A percentile compares a stretch with the other conserved stretches of the same genome.
These are phyloP conservation scores for Monilinia polystroma DNA, from an alignment of 2,329 filamentous ascomycete genomes.

Conservation along the genomic window DNA sequence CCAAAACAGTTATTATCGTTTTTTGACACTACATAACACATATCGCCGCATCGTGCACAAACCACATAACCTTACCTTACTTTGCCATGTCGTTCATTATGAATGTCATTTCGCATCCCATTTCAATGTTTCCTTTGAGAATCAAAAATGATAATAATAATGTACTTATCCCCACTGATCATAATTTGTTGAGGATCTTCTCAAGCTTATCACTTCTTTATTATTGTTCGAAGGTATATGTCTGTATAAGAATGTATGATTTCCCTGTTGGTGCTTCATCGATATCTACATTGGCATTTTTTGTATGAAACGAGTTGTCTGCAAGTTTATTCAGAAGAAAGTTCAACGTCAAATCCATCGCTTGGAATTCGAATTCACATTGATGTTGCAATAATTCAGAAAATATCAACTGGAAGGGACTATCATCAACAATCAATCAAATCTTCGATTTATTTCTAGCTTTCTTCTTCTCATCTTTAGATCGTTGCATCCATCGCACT, in stretches of 20 bases:
- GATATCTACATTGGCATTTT: not conserved
- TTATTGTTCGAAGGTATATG: not conserved
- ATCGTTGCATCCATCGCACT: not conserved
- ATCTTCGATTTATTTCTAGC: not conserved
- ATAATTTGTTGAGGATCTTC: not conserved
- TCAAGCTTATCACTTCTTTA: not conserved
- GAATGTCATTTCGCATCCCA: not conserved
- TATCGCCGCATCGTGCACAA: conserved; percentile 17
- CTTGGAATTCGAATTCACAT: not conserved
- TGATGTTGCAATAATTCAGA: conserved; percentile 5
- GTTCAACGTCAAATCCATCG: not conserved
- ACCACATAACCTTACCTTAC: not conserved
- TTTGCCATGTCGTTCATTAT: not conserved
- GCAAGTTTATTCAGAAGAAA: conserved; percentile 1
- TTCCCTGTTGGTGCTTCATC: conserved; percentile 6
- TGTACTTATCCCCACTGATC: conserved; percentile 4
- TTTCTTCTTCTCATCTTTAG: not conserved
- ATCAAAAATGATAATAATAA: not conserved
- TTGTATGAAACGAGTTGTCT: conserved; percentile 3
- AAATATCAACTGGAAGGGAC: not conserved
- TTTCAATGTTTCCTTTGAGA: not conserved
- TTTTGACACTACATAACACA: conserved; percentile 8
- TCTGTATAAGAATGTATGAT: conserved; percentile 22
- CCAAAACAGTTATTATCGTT: conserved; percentile 3
- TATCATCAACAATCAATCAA: not conserved